A percentile compares a stretch with the other conserved stretches of the same genome.
Conservation (phyloP, 768 basidiomycete species). For the Tephrocybe sp. region DNA sequence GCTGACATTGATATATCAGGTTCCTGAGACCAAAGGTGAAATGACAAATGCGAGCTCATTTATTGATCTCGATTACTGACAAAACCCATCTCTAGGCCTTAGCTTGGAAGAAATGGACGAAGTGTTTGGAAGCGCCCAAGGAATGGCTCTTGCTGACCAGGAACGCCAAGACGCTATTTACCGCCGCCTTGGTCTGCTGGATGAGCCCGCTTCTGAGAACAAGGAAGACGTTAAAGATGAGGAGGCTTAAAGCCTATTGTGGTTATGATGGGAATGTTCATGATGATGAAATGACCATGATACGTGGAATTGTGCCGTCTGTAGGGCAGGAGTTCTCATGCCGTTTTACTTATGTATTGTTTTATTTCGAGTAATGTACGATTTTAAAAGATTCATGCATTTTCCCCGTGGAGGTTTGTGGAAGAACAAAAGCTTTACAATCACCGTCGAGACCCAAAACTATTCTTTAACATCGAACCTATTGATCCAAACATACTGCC, state of each 20-base stretch:
- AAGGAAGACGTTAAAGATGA: neutral
- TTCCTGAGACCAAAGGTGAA: constrained; percentile 70
- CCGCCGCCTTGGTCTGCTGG: constrained; percentile 57
- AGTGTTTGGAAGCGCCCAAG: constrained; percentile 59
- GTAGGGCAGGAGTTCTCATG: too few species aligned
- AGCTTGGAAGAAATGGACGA: constrained; percentile 80
- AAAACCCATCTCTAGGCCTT: constrained; percentile 30
- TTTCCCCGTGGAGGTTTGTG: too few species aligned
- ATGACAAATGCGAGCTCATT: neutral
- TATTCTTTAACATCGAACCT: constrained; percentile 21
- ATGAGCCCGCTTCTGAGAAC: constrained; percentile 14
- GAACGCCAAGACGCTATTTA: constrained; percentile 47
- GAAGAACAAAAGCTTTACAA: neutral
- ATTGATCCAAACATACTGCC: constrained; percentile 24
- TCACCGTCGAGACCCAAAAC: constrained; percentile 16
- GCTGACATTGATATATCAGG: constrained; percentile 29
- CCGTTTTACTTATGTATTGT: too few species aligned
- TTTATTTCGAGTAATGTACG: too few species aligned
- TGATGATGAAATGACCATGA: too few species aligned
- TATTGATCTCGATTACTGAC: neutral
- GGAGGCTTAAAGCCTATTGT: neutral
- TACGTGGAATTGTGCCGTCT: too few species aligned
- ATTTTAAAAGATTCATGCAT: too few species aligned
- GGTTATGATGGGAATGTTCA: neutral
- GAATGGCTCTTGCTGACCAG: constrained; percentile 56